Percentiles rank a stretch among this genome's conserved stretches.
Evolutionary conservation across 306 rosid species (phyloP).

Genomic region (Malus asiatica): DNA sequence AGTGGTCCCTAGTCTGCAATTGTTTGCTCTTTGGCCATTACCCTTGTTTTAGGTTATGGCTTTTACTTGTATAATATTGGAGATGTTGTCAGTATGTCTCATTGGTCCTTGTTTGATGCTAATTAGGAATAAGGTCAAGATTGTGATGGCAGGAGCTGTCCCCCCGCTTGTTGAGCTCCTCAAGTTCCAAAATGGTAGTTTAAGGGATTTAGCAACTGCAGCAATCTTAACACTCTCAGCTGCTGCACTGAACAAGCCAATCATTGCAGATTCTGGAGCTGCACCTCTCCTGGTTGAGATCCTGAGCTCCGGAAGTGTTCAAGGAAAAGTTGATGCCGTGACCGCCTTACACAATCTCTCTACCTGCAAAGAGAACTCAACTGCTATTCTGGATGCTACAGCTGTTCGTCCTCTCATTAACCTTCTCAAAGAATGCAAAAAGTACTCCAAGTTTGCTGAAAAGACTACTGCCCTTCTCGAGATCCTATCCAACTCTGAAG

Average conservation of each 20-base stretch:
- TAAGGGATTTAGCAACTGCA: conserved; percentile 78
- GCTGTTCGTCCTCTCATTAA: conserved; percentile 73
- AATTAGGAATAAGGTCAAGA: conserved; percentile 76
- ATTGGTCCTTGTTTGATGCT: conserved; percentile 24
- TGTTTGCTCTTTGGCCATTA: not conserved
- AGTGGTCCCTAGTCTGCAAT: not conserved
- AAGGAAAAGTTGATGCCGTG: conserved; percentile 82
- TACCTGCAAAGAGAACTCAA: conserved; percentile 38
- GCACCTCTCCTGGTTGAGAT: conserved; percentile 77
- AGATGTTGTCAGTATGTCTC: conserved; percentile 12
- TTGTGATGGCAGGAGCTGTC: conserved; percentile 68
- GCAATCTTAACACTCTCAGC: conserved; percentile 82
- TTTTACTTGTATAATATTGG: conserved; percentile 10
- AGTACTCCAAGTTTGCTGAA: conserved; percentile 80
- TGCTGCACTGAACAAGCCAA: conserved; percentile 64
- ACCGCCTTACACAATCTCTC: conserved; percentile 78
- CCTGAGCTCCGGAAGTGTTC: conserved; percentile 75
- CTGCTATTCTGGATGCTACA: conserved; percentile 53
- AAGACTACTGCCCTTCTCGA: conserved; percentile 72
- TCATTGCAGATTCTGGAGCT: conserved; percentile 71
- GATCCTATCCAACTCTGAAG: conserved; percentile 60
- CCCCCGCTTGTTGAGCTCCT: conserved; percentile 80
- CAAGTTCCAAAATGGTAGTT: conserved; percentile 46
- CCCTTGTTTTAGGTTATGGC: not conserved
- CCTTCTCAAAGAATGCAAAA: conserved; percentile 85